Base-by-base conservation (phyloP, 2,329 filamentous ascomycete genomes). In the Exophiala bonariae region DNA sequence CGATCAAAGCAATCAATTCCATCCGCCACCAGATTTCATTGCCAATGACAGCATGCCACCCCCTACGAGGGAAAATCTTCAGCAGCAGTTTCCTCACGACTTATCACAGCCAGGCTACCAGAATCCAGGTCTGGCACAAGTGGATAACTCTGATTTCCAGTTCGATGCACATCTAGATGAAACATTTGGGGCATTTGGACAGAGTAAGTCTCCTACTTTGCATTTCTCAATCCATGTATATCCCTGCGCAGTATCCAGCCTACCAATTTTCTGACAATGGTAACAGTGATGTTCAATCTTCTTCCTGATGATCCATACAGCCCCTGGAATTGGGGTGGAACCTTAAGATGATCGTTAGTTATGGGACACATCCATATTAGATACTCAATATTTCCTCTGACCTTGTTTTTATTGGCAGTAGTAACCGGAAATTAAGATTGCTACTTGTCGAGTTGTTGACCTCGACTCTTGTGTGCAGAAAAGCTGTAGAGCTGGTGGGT, bases 201-300 rank as follows among this genome's bases (percentile, higher is more conserved):
- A 47, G 20, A 35, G 43, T 46, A 32, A 28, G 43, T 32, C 17
- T 14, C 30, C 42, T 20, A 7, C 19, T 10, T 18, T 17, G 16
- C 19, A 6, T 10, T 16, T 30, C 10, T 18, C 13, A 35, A 17
- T 17, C 8, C 9, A 31, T 14, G 32, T n/a, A 34, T 6, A 14
- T 34, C 32, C 32, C n/a, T 8, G 13, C 13, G 14, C n/a, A n/a
- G n/a, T n/a, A n/a, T n/a, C n/a, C n/a, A 18, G 5, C 32, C 6
- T 6, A n/a, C 32, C 13, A 26, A 18, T 34, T 18, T 5, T 14
- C 32, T 34, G 17, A 34, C 32, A 34, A 34, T 31, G 14, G 8
- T n/a, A 14, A 36, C 38, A 46, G 43, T 47, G 37, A 47, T 47
- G 44, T 47, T 47, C 38, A 47, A 47, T 22, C 36, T 47, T 7